phyloP scores from a whole-genome alignment of 2,329 filamentous ascomycete genomes.

The Pseudodiploospora longispora region DNA sequence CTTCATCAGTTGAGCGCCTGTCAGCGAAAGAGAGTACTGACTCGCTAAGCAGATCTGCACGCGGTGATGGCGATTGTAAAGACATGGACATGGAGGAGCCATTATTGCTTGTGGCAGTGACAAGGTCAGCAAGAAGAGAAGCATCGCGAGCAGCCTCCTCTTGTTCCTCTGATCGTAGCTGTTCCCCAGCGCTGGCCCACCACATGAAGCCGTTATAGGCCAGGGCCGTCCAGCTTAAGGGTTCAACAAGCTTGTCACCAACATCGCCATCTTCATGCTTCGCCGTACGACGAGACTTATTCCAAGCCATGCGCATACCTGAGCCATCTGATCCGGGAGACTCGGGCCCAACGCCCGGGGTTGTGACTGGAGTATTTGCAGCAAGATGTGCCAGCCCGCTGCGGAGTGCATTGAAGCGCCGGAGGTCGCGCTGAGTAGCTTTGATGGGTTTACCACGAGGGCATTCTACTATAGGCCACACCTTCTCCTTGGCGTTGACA shows the following conservation, averaged over 20 bases:
- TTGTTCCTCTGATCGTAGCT: slow-evolving; percentile 51
- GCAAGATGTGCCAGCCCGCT: slow-evolving; percentile 49
- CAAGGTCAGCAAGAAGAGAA: slow-evolving; percentile 46
- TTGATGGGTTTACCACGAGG: slow-evolving; percentile 59
- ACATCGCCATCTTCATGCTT: slow-evolving; percentile 37
- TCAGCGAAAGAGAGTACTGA: slow-evolving; percentile 38
- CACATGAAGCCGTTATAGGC: slow-evolving; percentile 81
- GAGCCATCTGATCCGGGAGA: slow-evolving; percentile 20
- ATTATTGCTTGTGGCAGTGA: slow-evolving; percentile 19
- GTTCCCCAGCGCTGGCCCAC: slow-evolving; percentile 80
- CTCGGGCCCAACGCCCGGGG: slow-evolving; percentile 17
- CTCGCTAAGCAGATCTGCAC: slow-evolving; percentile 27
- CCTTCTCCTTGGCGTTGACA: slow-evolving; percentile 47
- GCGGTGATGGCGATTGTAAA: slow-evolving; percentile 12
- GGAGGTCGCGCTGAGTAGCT: slow-evolving; percentile 83
- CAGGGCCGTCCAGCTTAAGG: slow-evolving; percentile 61
- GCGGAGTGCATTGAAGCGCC: slow-evolving; percentile 65
- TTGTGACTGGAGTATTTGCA: slow-evolving; percentile 13
- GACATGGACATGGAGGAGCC: slow-evolving; percentile 23
- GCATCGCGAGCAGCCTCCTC: slow-evolving; percentile 50
- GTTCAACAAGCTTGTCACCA: slow-evolving; percentile 51
- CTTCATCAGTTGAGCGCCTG: slow-evolving; percentile 25
- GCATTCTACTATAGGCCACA: slow-evolving; percentile 70
- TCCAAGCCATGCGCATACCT: slow-evolving; percentile 17
- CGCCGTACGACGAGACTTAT: slow-evolving; percentile 18